Percentiles rank a stretch among this genome's conserved stretches.
Conservation (phyloP, 345 rosid genomes). For the Populus nigra region DNA sequence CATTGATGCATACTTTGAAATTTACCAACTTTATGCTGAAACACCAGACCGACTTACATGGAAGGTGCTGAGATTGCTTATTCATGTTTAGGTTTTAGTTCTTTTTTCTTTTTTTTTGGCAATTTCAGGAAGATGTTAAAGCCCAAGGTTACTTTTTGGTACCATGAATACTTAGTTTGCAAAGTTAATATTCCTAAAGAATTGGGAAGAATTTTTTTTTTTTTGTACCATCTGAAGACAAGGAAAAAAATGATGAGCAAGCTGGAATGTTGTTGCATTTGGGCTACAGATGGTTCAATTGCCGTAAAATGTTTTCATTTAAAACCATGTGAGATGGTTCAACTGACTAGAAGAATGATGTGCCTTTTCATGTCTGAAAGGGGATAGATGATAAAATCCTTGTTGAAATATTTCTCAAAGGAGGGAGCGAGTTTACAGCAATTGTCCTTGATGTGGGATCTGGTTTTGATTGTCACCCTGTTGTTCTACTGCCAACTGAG, state of each 20-base stretch:
- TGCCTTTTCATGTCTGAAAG: slow-evolving; percentile 35
- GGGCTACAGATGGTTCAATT: not conserved
- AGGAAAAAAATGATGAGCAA: not conserved
- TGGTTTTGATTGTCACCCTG: slow-evolving; percentile 68
- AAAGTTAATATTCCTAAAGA: too few relatives aligned
- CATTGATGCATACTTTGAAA: not conserved
- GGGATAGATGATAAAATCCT: slow-evolving; percentile 78
- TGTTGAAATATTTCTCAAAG: slow-evolving; percentile 77
- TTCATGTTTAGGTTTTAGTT: not conserved
- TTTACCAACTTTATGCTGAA: not conserved
- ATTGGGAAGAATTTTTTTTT: too few relatives aligned
- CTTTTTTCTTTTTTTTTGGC: not conserved
- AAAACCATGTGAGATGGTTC: not conserved
- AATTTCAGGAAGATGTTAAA: not conserved
- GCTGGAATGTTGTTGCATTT: slow-evolving; percentile 13
- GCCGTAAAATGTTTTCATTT: not conserved
- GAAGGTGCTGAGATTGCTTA: not conserved
- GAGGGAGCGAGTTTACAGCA: slow-evolving; percentile 89
- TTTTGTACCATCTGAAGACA: not conserved
- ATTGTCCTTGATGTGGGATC: slow-evolving; percentile 88
- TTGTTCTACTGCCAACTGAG: slow-evolving; percentile 87
- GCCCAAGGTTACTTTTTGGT: too few relatives aligned
- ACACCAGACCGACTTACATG: not conserved
- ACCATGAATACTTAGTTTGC: too few relatives aligned
- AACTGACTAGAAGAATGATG: slow-evolving; percentile 9